These are phyloP conservation scores for Lasiodiplodia gonubiensis DNA, from an alignment of 2,329 filamentous ascomycete genomes.

Conservation along the genomic window DNA sequence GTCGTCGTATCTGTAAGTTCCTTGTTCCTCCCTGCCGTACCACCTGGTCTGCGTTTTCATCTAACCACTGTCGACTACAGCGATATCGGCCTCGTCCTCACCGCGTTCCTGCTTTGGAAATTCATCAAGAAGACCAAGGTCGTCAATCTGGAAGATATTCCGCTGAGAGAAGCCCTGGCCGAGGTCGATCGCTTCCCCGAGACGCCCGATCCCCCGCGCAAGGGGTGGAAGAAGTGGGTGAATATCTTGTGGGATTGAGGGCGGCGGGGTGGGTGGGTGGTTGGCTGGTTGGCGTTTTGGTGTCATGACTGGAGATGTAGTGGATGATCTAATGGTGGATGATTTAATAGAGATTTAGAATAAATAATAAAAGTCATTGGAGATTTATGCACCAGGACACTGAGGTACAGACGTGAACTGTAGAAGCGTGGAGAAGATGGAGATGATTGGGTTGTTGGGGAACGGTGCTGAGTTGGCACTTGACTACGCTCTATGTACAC, in stretches of 20 bases:
- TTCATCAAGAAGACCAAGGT: conserved; percentile 26
- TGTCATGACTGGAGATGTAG: too few species aligned
- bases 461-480: too few species aligned
- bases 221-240: conserved; percentile 32
- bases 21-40: too few species aligned
- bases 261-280: neutral
- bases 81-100: conserved; percentile 20
- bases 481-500: too few species aligned
- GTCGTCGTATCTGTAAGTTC: conserved; percentile 38
- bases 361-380: too few species aligned
- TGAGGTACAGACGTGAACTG: too few species aligned
- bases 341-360: too few species aligned
- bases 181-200: conserved; percentile 35
- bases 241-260: conserved; percentile 34
- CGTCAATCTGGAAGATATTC: conserved; percentile 33
- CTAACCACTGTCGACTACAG: neutral
- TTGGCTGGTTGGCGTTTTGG: too few species aligned
- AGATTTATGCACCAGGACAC: too few species aligned
- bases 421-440: too few species aligned
- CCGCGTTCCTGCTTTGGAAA: conserved; percentile 19
- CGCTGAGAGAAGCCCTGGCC: conserved; percentile 36
- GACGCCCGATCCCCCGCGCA: conserved; percentile 32
- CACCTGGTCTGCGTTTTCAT: neutral
- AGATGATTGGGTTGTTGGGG: too few species aligned
- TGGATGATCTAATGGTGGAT: too few species aligned